Conservation (phyloP, 257 asterid genomes). For the Hygrophila difformis region DNA sequence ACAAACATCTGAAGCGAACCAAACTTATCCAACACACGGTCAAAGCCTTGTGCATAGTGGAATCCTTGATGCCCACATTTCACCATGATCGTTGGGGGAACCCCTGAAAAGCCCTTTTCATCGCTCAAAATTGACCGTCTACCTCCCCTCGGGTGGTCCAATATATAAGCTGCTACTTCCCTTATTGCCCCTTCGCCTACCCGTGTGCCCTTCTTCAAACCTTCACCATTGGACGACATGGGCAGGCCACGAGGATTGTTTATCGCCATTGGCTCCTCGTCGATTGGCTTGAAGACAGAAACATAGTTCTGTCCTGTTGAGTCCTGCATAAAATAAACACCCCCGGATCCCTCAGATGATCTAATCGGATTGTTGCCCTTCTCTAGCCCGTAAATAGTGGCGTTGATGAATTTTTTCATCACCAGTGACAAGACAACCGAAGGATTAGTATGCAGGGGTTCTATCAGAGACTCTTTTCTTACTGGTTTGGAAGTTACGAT, state of each 20-base stretch:
- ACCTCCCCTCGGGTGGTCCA: conserved; percentile 57
- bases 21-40: conserved; percentile 26
- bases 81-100: conserved; percentile 62
- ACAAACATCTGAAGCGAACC: conserved; percentile 73
- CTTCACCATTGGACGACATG: conserved; percentile 55
- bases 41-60: conserved; percentile 32
- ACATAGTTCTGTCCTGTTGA: conserved; percentile 38
- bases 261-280: conserved; percentile 78
- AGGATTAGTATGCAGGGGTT: conserved; percentile 38
- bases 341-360: conserved; percentile 69
- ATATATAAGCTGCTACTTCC: conserved; percentile 73
- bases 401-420: conserved; percentile 32
- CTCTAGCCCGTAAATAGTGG: conserved; percentile 45
- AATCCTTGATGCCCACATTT: conserved; percentile 43
- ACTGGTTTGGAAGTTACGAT: conserved; percentile 16
- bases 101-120: conserved; percentile 66
- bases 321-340: conserved; percentile 74
- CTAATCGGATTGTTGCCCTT: conserved; percentile 44
- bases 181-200: conserved; percentile 75
- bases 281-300: conserved; percentile 65
- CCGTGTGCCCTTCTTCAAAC: conserved; percentile 70
- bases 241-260: conserved; percentile 67
- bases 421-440: conserved; percentile 33
- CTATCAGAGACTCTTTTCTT: conserved; percentile 26
- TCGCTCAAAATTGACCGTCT: conserved; percentile 25